A percentile compares a stretch with the other conserved stretches of the same genome.
Evolutionary conservation across 1,284 basidiomycete genomes (phyloP).

Genomic region (Phenoliferia sp.): DNA sequence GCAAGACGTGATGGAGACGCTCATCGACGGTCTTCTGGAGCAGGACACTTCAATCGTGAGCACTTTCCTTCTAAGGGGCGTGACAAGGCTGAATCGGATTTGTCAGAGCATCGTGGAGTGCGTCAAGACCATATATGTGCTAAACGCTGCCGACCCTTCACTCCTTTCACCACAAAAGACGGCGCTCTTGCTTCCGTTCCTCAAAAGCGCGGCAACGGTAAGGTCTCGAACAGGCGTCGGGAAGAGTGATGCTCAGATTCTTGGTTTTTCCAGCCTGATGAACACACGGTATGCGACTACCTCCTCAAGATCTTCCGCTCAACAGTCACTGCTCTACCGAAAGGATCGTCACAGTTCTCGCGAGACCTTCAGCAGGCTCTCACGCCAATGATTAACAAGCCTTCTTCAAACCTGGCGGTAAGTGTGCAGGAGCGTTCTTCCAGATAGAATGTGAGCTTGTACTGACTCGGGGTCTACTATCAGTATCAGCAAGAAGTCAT

Average conservation of each 20-base stretch:
- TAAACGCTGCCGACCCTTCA: slow-evolving; percentile 71
- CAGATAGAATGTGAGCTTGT: not conserved
- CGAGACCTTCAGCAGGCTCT: slow-evolving; percentile 72
- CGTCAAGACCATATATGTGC: slow-evolving; percentile 74
- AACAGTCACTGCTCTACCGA: slow-evolving; percentile 80
- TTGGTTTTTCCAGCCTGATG: slow-evolving; percentile 60
- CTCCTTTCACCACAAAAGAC: slow-evolving; percentile 76
- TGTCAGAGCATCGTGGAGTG: slow-evolving; percentile 69
- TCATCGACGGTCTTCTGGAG: slow-evolving; percentile 84
- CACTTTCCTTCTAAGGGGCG: not conserved
- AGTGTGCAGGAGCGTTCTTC: not conserved
- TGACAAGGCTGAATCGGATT: not conserved
- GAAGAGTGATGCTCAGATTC: too few species aligned
- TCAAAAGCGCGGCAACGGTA: slow-evolving; percentile 73
- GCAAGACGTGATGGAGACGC: slow-evolving; percentile 67
- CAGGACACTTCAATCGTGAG: slow-evolving; percentile 53
- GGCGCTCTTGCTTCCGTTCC: slow-evolving; percentile 73
- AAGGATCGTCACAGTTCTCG: slow-evolving; percentile 71
- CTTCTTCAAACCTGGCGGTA: slow-evolving; percentile 54
- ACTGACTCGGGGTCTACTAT: slow-evolving; percentile 1
- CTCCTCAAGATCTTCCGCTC: slow-evolving; percentile 80
- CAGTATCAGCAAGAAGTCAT: slow-evolving; percentile 83
- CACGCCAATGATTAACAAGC: slow-evolving; percentile 82
- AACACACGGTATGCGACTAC: slow-evolving; percentile 73
- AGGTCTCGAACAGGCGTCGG: too few species aligned